These are phyloP conservation scores for Lasiosphaeris hirsuta DNA, from an alignment of 495 filamentous ascomycete species.

Conservation along the genomic window DNA sequence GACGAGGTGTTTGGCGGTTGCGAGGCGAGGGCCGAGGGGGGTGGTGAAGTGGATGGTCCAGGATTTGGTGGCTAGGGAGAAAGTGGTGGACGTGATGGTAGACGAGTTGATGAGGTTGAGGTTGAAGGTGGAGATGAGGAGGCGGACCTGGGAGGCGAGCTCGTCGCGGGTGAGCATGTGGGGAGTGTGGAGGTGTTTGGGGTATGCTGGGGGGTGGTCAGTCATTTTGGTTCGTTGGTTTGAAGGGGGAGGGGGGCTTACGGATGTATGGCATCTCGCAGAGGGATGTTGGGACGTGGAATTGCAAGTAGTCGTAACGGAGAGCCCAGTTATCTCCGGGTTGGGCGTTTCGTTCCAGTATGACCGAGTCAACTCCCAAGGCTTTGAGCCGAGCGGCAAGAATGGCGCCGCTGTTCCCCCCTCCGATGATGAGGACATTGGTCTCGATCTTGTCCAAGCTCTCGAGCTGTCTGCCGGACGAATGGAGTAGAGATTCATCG, in stretches of 20 bases:
- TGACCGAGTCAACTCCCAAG: conserved; percentile 31
- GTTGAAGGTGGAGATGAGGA: conserved; percentile 22
- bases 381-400: conserved; percentile 34
- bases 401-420: conserved; percentile 27
- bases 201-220: conserved; percentile 14
- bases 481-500: conserved; percentile 23
- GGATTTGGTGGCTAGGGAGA: conserved; percentile 13
- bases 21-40: conserved; percentile 1
- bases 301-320: conserved; percentile 32
- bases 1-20: conserved; percentile 28
- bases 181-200: conserved; percentile 10
- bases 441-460: conserved; percentile 22
- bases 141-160: conserved; percentile 26
- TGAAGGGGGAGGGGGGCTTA: conserved; percentile 7
- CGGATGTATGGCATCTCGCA: conserved; percentile 28
- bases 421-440: conserved; percentile 36
- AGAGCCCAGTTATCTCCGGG: conserved; percentile 36
- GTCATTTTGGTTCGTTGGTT: not conserved
- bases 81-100: conserved; percentile 25
- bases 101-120: conserved; percentile 30
- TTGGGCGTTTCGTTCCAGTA: conserved; percentile 29
- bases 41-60: conserved; percentile 25
- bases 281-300: conserved; percentile 29
- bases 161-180: conserved; percentile 23
- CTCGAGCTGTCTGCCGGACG: conserved; percentile 18